Evolutionary conservation across 257 asterid species (phyloP).

Genomic region (Cinchona pubescens): DNA sequence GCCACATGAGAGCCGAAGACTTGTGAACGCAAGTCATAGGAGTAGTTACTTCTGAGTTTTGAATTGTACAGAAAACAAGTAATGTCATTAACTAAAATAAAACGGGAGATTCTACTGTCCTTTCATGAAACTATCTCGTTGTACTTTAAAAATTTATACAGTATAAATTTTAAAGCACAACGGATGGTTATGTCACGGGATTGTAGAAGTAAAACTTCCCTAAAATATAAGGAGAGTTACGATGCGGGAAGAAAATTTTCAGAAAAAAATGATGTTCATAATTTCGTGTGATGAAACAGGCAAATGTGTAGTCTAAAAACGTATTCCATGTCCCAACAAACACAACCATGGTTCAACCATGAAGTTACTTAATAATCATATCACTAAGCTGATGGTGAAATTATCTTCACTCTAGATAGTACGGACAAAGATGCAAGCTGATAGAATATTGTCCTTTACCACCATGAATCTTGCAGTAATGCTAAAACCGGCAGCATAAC

Average conservation of each 20-base stretch:
- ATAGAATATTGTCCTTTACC: conserved; percentile 8
- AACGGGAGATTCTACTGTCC: too few species aligned
- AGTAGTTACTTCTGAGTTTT: background rate
- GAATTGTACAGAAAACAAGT: background rate
- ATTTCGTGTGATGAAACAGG: background rate
- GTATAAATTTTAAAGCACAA: too few species aligned
- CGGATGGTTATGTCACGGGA: too few species aligned
- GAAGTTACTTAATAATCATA: background rate
- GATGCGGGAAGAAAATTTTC: background rate
- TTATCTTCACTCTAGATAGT: background rate
- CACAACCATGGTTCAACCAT: background rate
- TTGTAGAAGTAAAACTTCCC: too few species aligned
- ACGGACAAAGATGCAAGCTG: background rate
- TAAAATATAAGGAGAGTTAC: too few species aligned
- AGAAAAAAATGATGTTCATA: background rate
- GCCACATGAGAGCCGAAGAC: too few species aligned
- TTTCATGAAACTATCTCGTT: too few species aligned
- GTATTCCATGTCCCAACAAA: background rate
- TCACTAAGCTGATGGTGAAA: background rate
- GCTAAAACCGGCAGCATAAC: background rate
- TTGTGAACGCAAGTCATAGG: background rate
- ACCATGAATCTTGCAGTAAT: conserved; percentile 7
- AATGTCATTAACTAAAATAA: background rate
- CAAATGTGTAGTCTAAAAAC: too few species aligned
- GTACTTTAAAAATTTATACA: too few species aligned